phyloP scores from a whole-genome alignment of 345 rosid species.

The Citrus maxima region DNA sequence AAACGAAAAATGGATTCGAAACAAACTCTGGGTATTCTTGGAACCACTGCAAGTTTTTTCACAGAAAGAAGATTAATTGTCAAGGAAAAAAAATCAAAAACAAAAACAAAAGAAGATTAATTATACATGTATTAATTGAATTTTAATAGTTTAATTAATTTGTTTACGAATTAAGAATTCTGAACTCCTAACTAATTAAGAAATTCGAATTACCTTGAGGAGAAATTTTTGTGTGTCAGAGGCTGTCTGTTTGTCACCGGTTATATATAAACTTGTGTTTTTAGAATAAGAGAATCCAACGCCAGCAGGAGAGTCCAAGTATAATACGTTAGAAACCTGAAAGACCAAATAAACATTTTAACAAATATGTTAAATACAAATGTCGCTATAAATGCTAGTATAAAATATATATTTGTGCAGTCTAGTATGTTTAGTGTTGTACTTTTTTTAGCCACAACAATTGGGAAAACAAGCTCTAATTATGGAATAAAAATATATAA shows the following conservation, averaged over 20 bases:
- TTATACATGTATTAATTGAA: too few species aligned
- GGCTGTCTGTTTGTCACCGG: constrained; percentile 44
- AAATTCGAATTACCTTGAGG: constrained; percentile 36
- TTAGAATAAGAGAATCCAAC: constrained; percentile 50
- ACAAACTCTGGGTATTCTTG: constrained; percentile 29
- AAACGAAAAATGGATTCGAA: constrained; percentile 35
- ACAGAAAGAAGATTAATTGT: not conserved
- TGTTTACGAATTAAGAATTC: not conserved
- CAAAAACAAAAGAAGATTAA: too few species aligned
- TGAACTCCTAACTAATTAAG: not conserved
- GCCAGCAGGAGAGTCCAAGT: constrained; percentile 60
- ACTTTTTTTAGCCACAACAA: too few species aligned
- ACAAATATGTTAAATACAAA: not conserved
- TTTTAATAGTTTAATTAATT: not conserved
- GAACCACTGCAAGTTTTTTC: constrained; percentile 26
- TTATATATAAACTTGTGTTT: constrained; percentile 28
- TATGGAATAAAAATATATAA: not conserved
- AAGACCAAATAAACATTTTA: not conserved
- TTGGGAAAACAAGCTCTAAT: too few species aligned
- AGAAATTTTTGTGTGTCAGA: constrained; percentile 44
- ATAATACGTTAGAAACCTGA: constrained; percentile 56
- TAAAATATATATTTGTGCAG: not conserved
- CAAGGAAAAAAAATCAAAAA: not conserved
- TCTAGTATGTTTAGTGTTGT: too few species aligned
- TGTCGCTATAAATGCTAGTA: not conserved